Base-by-base conservation (phyloP, 2,329 filamentous ascomycete species). In the Bipolaris gigantea region DNA sequence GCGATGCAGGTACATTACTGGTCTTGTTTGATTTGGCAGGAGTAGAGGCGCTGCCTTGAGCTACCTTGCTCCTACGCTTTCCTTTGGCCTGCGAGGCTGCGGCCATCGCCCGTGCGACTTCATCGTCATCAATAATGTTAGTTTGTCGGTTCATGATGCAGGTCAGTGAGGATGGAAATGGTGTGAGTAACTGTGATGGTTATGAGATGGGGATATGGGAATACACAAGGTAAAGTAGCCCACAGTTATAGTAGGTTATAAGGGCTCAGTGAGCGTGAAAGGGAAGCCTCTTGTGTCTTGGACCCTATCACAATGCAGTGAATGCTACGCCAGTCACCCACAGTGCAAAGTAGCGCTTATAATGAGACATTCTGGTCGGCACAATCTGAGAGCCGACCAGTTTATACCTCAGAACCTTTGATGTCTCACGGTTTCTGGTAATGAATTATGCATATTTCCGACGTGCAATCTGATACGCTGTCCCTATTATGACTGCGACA, bases 41-140 rank as follows among this genome's bases (percentile, higher is more conserved):
- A 23, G 19, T 15, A 25, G 25, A 33, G 10, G 25, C 27, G 27
- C 9, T 16, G 46, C 38, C 21, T n/a, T 23, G 19, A 34, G 16
- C 16, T 27, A 44, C 15, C 5, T 35, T 49, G 21, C 38, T 40
- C 18, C 15, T 43, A 23, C n/a, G 18, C 27, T 50, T 53, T 9
- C 19, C 19, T 35, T 52, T 52, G 9, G 19, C 32, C 21, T 47
- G 52, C 2, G 47, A 27, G 25, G 53, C 25, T 32, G 34, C 25
- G 25, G 15, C 41, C 32, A 42, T 50, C n/a, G 35, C 49, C 8
- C 21, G 45, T 6, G 35, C 41, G 41, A 50, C 48, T 35, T 48
- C 46, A 2, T 49, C 27, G 23, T 47, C 27, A 19, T 50, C 48
- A 11, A 56, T 40, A 9, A 58, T 55, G n/a, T 41, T 56, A 6